Base-by-base conservation (phyloP, 306 rosid genomes). In the Lithocarpus polystachyus region DNA sequence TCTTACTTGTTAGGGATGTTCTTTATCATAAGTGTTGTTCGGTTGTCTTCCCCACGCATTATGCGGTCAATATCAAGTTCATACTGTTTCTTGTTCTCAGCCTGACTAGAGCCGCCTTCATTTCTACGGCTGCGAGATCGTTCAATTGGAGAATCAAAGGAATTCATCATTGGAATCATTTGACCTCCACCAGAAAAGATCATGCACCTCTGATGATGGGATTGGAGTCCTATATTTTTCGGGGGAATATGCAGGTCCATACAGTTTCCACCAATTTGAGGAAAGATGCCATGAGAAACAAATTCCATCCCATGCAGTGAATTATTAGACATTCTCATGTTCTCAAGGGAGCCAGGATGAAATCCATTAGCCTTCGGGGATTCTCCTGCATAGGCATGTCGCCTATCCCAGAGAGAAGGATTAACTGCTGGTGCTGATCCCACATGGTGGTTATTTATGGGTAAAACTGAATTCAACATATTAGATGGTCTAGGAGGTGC, bases 1-100 rank as follows among this genome's bases (percentile, higher is more conserved):
- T 56, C 91, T 43, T 90, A 92, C 97, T 92, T 92, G 87, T 92
- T 92, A 61, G 97, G 97, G 77, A 92, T 92, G 77, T 92, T 92
- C 84, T 92, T 92, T 54, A 92, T 90, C 97, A 92, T 92, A 56
- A 92, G 90, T 0, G 97, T 92, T 65, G 97, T 92, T 77, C 97
- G 86, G 75, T 61, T 84, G 89, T 92, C 97, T 40, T 90, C 95
- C 56, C 97, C 92, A 6, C 75, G 84, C 75, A 83, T 64, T 75
- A 92, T 89, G 70, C 95, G 90, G 70, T 89, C 90, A n/a, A 92
- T 56, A 83, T 92, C 95, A 31, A 92, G 97, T 70, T 92, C 97
- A 71, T 74, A 92, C 71, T 89, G 97, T 79, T 87, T 92, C 83
- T 86, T 92, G 52, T 68, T 68, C 78, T 92, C 97, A 74, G 90